Evolutionary conservation across 2,329 filamentous ascomycete species (phyloP).

Genomic region (Botryotinia calthae): DNA sequence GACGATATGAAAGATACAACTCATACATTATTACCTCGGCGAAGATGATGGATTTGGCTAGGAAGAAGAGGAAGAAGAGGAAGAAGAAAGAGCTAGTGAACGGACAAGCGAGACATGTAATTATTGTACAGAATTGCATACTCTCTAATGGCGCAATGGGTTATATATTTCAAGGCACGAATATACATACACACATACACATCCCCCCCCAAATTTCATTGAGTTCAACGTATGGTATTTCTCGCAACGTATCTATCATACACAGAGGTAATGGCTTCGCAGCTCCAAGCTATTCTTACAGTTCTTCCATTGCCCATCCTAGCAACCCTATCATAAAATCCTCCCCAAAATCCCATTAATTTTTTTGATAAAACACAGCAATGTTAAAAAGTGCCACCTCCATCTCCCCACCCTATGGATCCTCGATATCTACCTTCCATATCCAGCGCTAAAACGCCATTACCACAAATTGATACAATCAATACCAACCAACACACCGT

Average conservation of each 20-base stretch:
- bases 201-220: background rate
- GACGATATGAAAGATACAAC: background rate
- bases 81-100: background rate
- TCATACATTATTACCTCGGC: background rate
- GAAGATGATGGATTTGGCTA: background rate
- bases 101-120: background rate
- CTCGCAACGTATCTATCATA: background rate
- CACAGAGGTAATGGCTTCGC: background rate
- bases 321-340: background rate
- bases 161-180: background rate
- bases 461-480: background rate
- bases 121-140: background rate
- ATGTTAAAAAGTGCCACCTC: background rate
- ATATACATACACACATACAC: background rate
- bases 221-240: constrained; percentile 6
- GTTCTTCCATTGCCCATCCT: background rate
- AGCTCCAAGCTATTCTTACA: constrained; percentile 8
- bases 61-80: background rate
- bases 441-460: constrained; percentile 14
- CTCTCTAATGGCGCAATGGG: background rate
- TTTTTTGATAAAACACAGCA: background rate
- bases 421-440: background rate
- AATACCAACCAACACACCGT: background rate
- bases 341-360: background rate
- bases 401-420: too few relatives aligned